Conservation (phyloP, 202 grass and related monocot species). For the Carex arenaria region DNA sequence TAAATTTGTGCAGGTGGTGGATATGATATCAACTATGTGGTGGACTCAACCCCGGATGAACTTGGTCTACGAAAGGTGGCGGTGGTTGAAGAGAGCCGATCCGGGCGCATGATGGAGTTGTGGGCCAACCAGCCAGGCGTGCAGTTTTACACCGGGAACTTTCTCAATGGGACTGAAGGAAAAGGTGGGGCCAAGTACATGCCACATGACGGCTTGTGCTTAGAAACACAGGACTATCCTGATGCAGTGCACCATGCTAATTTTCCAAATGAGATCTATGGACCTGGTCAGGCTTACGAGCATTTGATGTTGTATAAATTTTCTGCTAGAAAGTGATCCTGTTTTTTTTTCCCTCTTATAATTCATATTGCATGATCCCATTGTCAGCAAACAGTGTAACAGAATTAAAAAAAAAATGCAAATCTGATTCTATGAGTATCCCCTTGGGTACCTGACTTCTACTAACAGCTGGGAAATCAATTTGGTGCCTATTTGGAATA, state of each 20-base stretch:
- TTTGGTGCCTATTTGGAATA: too few relatives aligned
- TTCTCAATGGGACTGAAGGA: constrained; percentile 47
- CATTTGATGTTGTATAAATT: constrained; percentile 92
- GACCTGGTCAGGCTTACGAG: constrained; percentile 50
- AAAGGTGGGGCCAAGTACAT: constrained; percentile 49
- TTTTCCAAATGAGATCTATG: constrained; percentile 71
- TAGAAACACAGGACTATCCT: constrained; percentile 80
- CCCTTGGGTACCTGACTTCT: too few relatives aligned
- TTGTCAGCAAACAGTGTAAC: background rate
- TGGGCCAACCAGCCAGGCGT: constrained; percentile 77
- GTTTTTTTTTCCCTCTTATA: background rate
- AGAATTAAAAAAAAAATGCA: background rate
- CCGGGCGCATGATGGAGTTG: constrained; percentile 66
- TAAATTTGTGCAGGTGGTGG: constrained; percentile 23
- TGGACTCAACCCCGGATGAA: constrained; percentile 45
- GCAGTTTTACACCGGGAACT: constrained; percentile 83
- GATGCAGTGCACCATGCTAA: constrained; percentile 58
- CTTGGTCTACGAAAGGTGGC: constrained; percentile 61
- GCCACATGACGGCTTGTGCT: constrained; percentile 47
- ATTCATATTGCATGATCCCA: background rate
- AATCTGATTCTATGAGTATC: background rate
- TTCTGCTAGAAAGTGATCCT: constrained; percentile 26
- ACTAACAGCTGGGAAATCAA: too few relatives aligned
- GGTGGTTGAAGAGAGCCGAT: constrained; percentile 34
- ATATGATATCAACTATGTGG: constrained; percentile 83